These are phyloP conservation scores for Kalaharituber pfeilii DNA, from an alignment of 2,329 filamentous ascomycete species.

Conservation along the genomic window DNA sequence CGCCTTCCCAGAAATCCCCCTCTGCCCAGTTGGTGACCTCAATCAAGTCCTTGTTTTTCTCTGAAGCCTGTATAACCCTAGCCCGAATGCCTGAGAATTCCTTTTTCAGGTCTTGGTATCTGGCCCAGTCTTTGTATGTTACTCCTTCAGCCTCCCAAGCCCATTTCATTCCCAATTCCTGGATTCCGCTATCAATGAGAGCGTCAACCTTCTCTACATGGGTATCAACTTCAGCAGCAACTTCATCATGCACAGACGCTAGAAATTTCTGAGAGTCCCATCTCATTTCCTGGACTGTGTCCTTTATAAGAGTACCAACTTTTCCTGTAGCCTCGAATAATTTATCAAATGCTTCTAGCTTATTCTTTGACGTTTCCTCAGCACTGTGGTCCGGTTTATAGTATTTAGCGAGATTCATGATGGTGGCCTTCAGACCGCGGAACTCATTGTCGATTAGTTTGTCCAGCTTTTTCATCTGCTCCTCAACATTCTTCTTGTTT, in stretches of 20 bases:
- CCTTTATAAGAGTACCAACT: slow-evolving; percentile 54
- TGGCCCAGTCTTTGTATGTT: slow-evolving; percentile 93
- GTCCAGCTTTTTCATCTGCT: slow-evolving; percentile 35
- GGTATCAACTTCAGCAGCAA: slow-evolving; percentile 56
- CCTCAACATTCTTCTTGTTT: slow-evolving; percentile 13
- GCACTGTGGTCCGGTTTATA: slow-evolving; percentile 38
- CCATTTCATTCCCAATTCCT: slow-evolving; percentile 88
- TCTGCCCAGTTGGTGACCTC: slow-evolving; percentile 33
- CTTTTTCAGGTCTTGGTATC: slow-evolving; percentile 74
- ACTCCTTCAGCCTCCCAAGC: slow-evolving; percentile 77
- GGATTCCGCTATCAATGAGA: slow-evolving; percentile 67
- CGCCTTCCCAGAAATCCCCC: slow-evolving; percentile 52
- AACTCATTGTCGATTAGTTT: slow-evolving; percentile 49
- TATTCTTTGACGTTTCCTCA: slow-evolving; percentile 35
- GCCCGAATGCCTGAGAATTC: slow-evolving; percentile 71
- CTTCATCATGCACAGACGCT: slow-evolving; percentile 46
- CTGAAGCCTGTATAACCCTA: slow-evolving; percentile 60
- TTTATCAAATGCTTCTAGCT: slow-evolving; percentile 9
- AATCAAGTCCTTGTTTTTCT: slow-evolving; percentile 38
- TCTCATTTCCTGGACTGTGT: slow-evolving; percentile 57
- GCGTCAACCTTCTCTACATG: slow-evolving; percentile 68
- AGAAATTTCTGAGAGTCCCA: slow-evolving; percentile 60
- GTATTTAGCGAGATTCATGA: slow-evolving; percentile 41
- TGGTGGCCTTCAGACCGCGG: slow-evolving; percentile 46
- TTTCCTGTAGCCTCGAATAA: slow-evolving; percentile 10